Base-by-base conservation (phyloP, 495 filamentous ascomycete species). In the Penicillium coprophilum region DNA sequence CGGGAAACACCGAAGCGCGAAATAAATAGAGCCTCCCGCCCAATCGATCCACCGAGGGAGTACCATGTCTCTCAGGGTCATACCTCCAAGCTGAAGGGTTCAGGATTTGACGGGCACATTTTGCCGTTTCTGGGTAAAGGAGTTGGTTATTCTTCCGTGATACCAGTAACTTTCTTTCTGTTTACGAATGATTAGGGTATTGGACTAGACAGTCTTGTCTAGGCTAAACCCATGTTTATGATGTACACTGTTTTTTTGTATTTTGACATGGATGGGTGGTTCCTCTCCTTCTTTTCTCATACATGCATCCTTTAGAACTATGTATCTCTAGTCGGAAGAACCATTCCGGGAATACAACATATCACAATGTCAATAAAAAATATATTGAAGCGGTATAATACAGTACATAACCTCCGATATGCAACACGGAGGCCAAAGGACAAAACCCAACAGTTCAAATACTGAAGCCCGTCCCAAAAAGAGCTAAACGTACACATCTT, bases 131-230 rank as follows among this genome's bases (percentile, higher is more conserved):
- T 59, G 56, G 61, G 50, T 49, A 56, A 62, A 67, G 64, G 64
- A 67, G 65, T 67, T 67, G 59, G 57, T 63, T 63, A 62, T 60
- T 65, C 56, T 65, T 65, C 56, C 55, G 40, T 67, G 65, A 67
- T 67, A 67, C 62, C 65, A 63, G 59, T 65, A 30, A 62, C 59
- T 59, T 62, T 57, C 57, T 67, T 58, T 58, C 45, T 59, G 50
- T 65, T 60, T 63, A 39, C 65, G 47, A 58, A 38, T 59, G 50
- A 58, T 63, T 50, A 57, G 38, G 48, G 49, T 30, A 58, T 58
- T 60, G 39, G 41, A 38, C 31, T 47, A 46, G 44, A 34, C 44
- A 34, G 21, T 12, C 28, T 23, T 17, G 49, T 56, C 48, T 41
- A 32, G 30, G 24, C 41, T 47, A 44, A 46, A 39, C 30, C 32